These are phyloP conservation scores for Clonostachys solani DNA, from an alignment of 2,329 filamentous ascomycete genomes.

Conservation along the genomic window DNA sequence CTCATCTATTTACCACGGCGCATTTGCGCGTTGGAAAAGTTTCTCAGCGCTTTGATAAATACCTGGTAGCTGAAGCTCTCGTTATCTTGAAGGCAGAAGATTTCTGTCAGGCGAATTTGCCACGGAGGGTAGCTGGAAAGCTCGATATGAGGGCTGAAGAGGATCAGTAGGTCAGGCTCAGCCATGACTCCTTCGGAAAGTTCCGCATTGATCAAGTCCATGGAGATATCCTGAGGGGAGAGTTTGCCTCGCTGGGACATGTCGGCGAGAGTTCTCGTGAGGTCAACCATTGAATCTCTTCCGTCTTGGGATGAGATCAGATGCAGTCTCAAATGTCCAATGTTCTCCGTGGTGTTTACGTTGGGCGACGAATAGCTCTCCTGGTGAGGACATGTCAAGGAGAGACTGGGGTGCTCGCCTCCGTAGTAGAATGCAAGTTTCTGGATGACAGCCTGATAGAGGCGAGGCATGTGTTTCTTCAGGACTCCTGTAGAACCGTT, in stretches of 20 bases:
- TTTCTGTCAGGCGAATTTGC: slow-evolving; percentile 93
- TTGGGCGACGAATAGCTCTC: slow-evolving; percentile 24
- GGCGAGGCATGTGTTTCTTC: slow-evolving; percentile 83
- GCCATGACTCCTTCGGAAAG: slow-evolving; percentile 74
- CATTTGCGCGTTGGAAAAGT: slow-evolving; percentile 85
- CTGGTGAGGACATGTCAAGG: slow-evolving; percentile 41
- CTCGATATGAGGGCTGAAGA: slow-evolving; percentile 81
- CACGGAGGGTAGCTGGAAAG: slow-evolving; percentile 92
- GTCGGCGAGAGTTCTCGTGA: slow-evolving; percentile 89
- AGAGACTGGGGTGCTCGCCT: slow-evolving; percentile 65
- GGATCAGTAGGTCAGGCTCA: slow-evolving; percentile 84
- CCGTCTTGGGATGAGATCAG: slow-evolving; percentile 87
- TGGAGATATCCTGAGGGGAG: slow-evolving; percentile 73
- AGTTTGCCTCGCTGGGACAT: slow-evolving; percentile 93
- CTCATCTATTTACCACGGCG: slow-evolving; percentile 61
- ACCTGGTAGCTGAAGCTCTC: slow-evolving; percentile 89
- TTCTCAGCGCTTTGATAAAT: slow-evolving; percentile 80
- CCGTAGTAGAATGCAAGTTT: slow-evolving; percentile 90
- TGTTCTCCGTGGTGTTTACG: slow-evolving; percentile 9
- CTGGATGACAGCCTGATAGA: slow-evolving; percentile 72
- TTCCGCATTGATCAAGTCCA: slow-evolving; percentile 85
- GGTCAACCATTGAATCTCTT: slow-evolving; percentile 87
- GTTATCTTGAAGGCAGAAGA: slow-evolving; percentile 76
- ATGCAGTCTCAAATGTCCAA: slow-evolving; percentile 55
- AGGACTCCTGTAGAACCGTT: slow-evolving; percentile 62